These are phyloP conservation scores for Penicillium sp. DNA, from an alignment of 2,329 filamentous ascomycete species.

Conservation along the genomic window DNA sequence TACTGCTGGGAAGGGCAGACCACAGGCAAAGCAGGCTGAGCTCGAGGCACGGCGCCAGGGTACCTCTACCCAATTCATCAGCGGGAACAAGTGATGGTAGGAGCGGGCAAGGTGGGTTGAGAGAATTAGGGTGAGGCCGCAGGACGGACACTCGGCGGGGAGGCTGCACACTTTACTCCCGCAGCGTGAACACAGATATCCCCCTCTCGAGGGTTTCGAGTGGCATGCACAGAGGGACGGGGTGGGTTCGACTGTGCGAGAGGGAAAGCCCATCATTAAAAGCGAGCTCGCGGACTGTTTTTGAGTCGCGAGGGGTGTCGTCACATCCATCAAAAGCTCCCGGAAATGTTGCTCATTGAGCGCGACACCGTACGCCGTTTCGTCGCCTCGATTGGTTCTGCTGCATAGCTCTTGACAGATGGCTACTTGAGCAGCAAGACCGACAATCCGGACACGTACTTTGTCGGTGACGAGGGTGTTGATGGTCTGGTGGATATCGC, in stretches of 20 bases:
- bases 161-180: conserved; percentile 84
- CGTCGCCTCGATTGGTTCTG: conserved; percentile 81
- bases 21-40: conserved; percentile 76
- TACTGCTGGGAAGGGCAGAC: conserved; percentile 67
- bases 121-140: conserved; percentile 87
- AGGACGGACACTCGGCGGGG: conserved; percentile 88
- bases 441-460: conserved; percentile 86
- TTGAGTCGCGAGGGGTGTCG: conserved; percentile 80
- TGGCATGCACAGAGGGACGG: conserved; percentile 89
- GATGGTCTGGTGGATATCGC: conserved; percentile 93
- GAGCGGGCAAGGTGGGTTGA: conserved; percentile 92
- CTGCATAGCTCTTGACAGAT: conserved; percentile 87
- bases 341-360: conserved; percentile 85
- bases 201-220: conserved; percentile 76
- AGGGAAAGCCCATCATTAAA: conserved; percentile 98
- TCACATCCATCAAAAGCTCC: conserved; percentile 84
- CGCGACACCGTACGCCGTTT: conserved; percentile 74
- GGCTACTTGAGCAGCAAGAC: conserved; percentile 86
- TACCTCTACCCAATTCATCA: conserved; percentile 89
- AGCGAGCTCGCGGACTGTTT: conserved; percentile 59
- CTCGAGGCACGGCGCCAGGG: conserved; percentile 74
- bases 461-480: conserved; percentile 75
- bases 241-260: conserved; percentile 72
- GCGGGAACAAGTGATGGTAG: conserved; percentile 88
- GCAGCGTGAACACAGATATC: conserved; percentile 90